Evolutionary conservation across 345 rosid genomes (phyloP).

Genomic region (Syzygium aromaticum): DNA sequence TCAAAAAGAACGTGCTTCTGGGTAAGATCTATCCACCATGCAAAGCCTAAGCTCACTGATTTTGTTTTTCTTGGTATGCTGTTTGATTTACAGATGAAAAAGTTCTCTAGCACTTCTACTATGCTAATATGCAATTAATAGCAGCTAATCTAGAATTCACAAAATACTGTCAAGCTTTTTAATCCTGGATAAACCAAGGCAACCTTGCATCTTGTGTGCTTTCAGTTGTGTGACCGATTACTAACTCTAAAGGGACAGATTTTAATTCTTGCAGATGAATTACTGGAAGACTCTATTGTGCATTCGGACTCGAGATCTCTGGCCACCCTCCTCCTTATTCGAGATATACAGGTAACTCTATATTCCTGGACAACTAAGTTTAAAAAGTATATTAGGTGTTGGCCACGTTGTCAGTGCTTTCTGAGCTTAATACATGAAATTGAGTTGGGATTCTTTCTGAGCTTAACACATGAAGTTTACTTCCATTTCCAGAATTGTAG

Average conservation of each 20-base stretch:
- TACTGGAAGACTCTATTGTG: conserved; percentile 84
- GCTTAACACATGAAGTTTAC: neutral
- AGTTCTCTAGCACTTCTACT: neutral
- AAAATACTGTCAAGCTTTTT: neutral
- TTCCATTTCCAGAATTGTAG: neutral
- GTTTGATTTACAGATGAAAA: neutral
- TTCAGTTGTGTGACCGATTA: conserved; percentile 10
- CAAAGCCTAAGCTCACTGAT: neutral
- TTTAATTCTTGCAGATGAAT: conserved; percentile 95
- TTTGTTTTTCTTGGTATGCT: neutral
- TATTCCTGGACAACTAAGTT: neutral
- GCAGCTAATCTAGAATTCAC: neutral
- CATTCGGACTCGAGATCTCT: conserved; percentile 93
- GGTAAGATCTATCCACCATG: neutral
- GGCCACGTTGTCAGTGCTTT: neutral
- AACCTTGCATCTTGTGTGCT: neutral
- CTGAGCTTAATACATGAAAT: neutral
- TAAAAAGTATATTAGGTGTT: neutral
- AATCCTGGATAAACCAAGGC: neutral
- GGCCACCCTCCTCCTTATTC: conserved; percentile 92
- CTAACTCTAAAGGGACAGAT: conserved; percentile 72
- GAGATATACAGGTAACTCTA: conserved; percentile 74
- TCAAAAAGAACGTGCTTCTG: neutral
- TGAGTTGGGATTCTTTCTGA: neutral
- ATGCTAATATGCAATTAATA: neutral